Base-by-base conservation (phyloP, 2,329 filamentous ascomycete species). In the Hypoxylon sp. region DNA sequence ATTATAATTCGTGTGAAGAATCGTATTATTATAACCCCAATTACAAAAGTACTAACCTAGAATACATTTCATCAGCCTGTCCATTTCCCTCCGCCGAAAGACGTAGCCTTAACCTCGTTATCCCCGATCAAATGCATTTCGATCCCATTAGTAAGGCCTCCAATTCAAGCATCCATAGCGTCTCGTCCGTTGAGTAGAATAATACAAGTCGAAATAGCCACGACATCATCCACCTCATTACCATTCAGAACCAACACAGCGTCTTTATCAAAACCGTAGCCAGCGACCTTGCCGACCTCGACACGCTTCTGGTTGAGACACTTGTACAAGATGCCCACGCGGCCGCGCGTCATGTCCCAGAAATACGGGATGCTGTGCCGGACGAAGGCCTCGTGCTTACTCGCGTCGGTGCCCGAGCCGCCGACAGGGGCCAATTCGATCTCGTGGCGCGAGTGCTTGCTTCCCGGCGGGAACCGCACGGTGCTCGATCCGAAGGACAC, bases 301-400 rank as follows among this genome's bases (percentile, higher is more conserved):
- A 76, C 73, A 55, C 75, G 76, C 62, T 73, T 52, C 75, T 78
- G 76, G 72, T 77, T 78, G 29, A 75, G 69, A 68, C 72, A 73
- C 73, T 78, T 78, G 60, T 78, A 76, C n/a, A 78, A 67, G 61
- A 74, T 59, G 21, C 70, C 76, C 16, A 73, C 64, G 61, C 71
- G 73, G 47, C 74, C 75, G 58, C 45, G 32, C 14, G 75, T 75
- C 72, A 78, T 74, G 68, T 78, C 76, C 76, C 76, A 78, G 71
- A 78, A 78, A 56, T 77, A 77, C n/a, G 76, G 76, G 59, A 78
- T 74, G 61, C 70, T 73, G 69, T 77, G 60, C 19, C 62, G 54
- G 53, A 78, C 74, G 60, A 78, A 78, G 61, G 72, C 74, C 75
- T 78, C 75, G 71, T 78, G 75, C 71, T 74, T 75, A 41, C 50